Base-by-base conservation (phyloP, 257 asterid species). In the Oldenlandia corymbosa region DNA sequence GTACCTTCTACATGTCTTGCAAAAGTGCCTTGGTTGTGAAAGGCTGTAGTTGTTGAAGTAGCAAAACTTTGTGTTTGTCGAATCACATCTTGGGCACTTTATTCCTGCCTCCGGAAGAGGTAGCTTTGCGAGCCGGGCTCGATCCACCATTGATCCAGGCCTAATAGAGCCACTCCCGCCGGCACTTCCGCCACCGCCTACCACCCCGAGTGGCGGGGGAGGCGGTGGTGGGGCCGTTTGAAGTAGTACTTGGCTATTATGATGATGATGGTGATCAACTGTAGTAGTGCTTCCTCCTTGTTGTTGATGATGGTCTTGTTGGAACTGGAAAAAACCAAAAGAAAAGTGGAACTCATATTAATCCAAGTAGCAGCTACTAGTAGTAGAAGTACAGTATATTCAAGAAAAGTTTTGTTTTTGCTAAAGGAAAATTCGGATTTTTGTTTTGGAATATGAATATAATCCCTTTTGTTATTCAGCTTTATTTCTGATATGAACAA, bases 71-170 rank as follows among this genome's bases (percentile, higher is more conserved):
- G 84, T 79, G 42, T 79, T 72, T 12, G 76, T 66, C 2, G 84
- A 79, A 45, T 75, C 80, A 7, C 84, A 79, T 4, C 84, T 73
- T 3, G 84, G 84, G 56, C 84, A 79, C 64, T 75, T 79, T 2
- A 72, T 37, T 28, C 78, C 84, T 0, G 81, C 81, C 16, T 75
- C 84, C 0, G 84, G 84, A 1, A 68, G 60, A 0, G 84, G 79
- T n/a, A 79, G 53, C 60, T 72, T 72, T 0, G 81, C 81, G 36
- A 68, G 20, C 20, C 84, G 62, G 8, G 84, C 84, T 53, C 74
- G 71, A 69, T 79, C 84, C 2, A 79, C 81, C 81, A 79, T 75
- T 1, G 84, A 79, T n/a, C 84, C 84, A 0, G 84, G 81, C 26
- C 84, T 65, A 55, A 79, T 75, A 6, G 81, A 72, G 5, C 72